A percentile compares a stretch with the other conserved stretches of the same genome.
Evolutionary conservation across 148 eudicot genomes (phyloP).

Genomic region (Spergularia bocconei): DNA sequence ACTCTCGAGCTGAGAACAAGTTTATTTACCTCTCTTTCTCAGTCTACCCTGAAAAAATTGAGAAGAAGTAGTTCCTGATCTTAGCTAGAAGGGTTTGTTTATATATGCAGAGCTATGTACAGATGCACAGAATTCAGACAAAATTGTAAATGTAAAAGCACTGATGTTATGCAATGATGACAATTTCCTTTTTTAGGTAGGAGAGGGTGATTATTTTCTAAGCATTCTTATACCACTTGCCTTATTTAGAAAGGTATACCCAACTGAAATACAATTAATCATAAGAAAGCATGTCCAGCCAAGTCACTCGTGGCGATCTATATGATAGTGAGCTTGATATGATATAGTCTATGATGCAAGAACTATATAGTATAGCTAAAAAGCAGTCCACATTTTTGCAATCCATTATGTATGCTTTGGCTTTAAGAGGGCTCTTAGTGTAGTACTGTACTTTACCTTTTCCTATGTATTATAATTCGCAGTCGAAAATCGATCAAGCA

Average conservation of each 20-base stretch:
- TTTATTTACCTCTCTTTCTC: constrained; percentile 14
- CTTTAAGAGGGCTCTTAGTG: neutral
- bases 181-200: constrained; percentile 10
- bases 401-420: constrained; percentile 4
- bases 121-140: neutral
- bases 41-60: neutral
- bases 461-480: neutral
- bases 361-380: neutral
- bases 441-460: neutral
- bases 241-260: constrained; percentile 11
- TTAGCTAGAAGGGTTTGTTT: neutral
- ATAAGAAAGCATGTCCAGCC: neutral
- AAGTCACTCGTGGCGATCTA: neutral
- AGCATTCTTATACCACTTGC: neutral
- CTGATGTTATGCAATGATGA: constrained; percentile 8
- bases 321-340: neutral
- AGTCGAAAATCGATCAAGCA: neutral
- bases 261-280: constrained; percentile 9
- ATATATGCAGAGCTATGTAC: constrained; percentile 16
- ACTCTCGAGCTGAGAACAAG: neutral
- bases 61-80: neutral
- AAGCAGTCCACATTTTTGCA: neutral
- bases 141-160: neutral
- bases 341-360: neutral
- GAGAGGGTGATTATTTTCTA: constrained; percentile 8